Percentiles rank a stretch among this genome's conserved stretches.
Conservation (phyloP, 2,329 filamentous ascomycete genomes). For the Hymenoscyphus scutula region DNA sequence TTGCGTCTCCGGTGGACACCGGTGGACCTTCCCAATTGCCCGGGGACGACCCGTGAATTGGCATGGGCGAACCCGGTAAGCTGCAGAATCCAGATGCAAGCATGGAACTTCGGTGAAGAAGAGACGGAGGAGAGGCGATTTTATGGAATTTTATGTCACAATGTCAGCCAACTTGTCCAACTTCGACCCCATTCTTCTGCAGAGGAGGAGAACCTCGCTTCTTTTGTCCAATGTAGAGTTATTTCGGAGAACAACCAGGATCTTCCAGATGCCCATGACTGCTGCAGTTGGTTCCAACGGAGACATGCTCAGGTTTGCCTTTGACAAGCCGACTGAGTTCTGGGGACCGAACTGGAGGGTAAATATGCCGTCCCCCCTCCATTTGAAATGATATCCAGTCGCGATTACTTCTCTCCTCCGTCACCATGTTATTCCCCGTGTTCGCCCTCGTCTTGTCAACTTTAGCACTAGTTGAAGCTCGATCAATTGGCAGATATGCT, state of each 20-base stretch:
- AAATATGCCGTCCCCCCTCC: neutral
- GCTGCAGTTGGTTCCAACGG: neutral
- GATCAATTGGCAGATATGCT: constrained; percentile 28
- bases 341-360: neutral
- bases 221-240: neutral
- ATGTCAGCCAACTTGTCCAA: neutral
- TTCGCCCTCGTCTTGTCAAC: neutral
- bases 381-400: neutral
- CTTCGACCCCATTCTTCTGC: neutral
- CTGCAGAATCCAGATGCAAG: no score
- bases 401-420: neutral
- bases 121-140: no score
- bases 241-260: neutral
- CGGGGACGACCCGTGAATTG: no score
- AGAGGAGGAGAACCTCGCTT: neutral
- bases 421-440: constrained; percentile 4
- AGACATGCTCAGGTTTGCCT: neutral
- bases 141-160: no score
- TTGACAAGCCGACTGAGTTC: constrained; percentile 3
- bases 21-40: no score
- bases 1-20: no score
- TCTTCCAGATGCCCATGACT: neutral
- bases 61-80: no score
- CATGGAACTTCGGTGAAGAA: no score
- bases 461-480: constrained; percentile 5